Base-by-base conservation (phyloP, 2,329 filamentous ascomycete genomes). In the Penicillium sp. region DNA sequence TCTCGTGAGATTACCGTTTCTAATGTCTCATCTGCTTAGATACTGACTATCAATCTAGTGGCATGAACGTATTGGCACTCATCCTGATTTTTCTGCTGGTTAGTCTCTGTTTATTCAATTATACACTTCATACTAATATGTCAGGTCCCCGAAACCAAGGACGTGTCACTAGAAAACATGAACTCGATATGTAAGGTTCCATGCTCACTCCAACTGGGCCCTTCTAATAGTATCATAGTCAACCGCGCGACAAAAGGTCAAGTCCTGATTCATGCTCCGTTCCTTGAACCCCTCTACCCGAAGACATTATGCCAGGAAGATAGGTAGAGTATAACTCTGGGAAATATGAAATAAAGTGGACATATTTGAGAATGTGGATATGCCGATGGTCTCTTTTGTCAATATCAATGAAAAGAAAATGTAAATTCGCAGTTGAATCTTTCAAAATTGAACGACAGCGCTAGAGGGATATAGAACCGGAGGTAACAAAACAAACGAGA, bases 131-230 rank as follows among this genome's bases (percentile, higher is more conserved):
- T 18, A 16, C 53, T 61, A n/a, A 56, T 37, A 50, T 35, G 16
- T 18, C 37, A 61, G 57, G 59, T 60, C 20, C 58, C 60, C 16
- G 49, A 59, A 31, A 57, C 53, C 10, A 52, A 53, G 9, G 40
- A 29, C 5, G 37, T 29, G 16, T 29, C 53, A 9, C 43, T 62
- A 13, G 60, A 62, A 13, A 43, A 47, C 11, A 61, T 57, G 53
- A 55, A 62, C 26, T 16, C n/a, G 2, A 59, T 59, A 38, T 62
- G 60, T 62, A 57, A 35, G 60, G 13, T 1, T 26, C 26, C 5
- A 43, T 43, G 22, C 22, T 26, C n/a, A n/a, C 14, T 6, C 39
- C 16, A n/a, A 11, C 16, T 26, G 16, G 9, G 3, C 6, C 16
- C 16, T 24, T 24, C 45, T 48, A 9, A 48, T 18, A 37, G 11